Base-by-base conservation (phyloP, 345 rosid species). In the Moringa oleifera region DNA sequence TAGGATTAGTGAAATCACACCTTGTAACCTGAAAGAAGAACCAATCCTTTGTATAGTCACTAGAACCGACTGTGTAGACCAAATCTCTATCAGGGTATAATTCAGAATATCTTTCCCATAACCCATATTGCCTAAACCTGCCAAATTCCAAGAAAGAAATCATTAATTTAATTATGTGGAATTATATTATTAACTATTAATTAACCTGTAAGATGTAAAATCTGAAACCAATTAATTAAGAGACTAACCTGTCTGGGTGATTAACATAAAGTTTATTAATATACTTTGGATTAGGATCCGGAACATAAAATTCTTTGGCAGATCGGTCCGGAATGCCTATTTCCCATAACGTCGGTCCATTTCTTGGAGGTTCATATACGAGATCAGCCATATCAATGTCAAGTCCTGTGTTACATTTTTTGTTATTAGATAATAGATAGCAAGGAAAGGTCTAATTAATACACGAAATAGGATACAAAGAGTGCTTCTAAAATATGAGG, bases 301-400 rank as follows among this genome's bases (percentile, higher is more conserved):
- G 97, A 41, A 90, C 53, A 23, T 75, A 88, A 70, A 86, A 93
- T 56, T 86, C 89, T 12, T 82, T 80, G 0, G 95, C 95, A 18
- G 96, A 74, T 19, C 95, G 82, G 63, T 88, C 84, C 4, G 97
- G 96, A 41, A 77, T 53, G 15, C 97, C 98, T 19, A 93, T 90
- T 69, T 93, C 98, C 98, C 97, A 93, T 66, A 90, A 20, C 0
- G 97, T 93, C 0, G 97, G 94, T 1, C 98, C 97, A 23, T 84
- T 71, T 69, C 96, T 77, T 8, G 81, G 88, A 23, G 97, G 96
- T 28, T 84, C 77, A 65, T 72, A 84, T 0, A 80, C 74, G 11
- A 86, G 65, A 56, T 77, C 66, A 24, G 87, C 85, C 73, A 81
- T 9, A 37, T 85, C 80, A 18, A 85, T 79, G 31, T 73, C 75